phyloP scores from a whole-genome alignment of 164 flowering plant species.

The Echeveria elegans region DNA sequence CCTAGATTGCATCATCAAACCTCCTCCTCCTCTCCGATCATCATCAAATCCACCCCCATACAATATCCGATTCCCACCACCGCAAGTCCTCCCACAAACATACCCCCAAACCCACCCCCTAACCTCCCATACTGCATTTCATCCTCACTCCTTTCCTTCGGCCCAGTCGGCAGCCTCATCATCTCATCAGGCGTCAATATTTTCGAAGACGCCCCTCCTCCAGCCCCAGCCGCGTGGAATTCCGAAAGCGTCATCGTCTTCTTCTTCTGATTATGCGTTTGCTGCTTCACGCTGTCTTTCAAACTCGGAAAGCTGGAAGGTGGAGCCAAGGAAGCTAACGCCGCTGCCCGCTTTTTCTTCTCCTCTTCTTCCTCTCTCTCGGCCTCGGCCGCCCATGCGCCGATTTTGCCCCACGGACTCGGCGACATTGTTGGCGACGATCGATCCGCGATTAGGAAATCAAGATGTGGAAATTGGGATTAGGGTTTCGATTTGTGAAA shows the following conservation, averaged over 20 bases:
- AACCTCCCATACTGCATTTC: background rate
- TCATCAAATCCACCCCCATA: constrained; percentile 74
- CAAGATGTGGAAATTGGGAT: background rate
- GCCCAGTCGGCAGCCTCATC: constrained; percentile 40
- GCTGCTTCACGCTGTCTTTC: constrained; percentile 4
- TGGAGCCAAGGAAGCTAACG: background rate
- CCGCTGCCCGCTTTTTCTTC: background rate
- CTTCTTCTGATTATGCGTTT: constrained; percentile 45
- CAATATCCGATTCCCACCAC: constrained; percentile 37
- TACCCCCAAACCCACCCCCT: constrained; percentile 62
- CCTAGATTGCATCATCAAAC: constrained; percentile 53
- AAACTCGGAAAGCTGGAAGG: background rate
- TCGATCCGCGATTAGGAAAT: background rate
- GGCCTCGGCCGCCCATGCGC: background rate
- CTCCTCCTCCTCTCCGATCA: constrained; percentile 53
- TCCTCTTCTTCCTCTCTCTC: background rate
- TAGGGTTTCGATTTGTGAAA: background rate
- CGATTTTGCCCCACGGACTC: background rate
- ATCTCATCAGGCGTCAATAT: constrained; percentile 62
- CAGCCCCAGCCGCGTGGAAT: constrained; percentile 19
- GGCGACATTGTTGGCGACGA: background rate
- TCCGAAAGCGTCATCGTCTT: constrained; percentile 42
- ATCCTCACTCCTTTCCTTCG: constrained; percentile 2
- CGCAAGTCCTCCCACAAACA: constrained; percentile 28
- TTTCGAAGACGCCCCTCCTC: constrained; percentile 26